phyloP scores from a whole-genome alignment of 495 filamentous ascomycete genomes.

The Hyaloscypha bicolor region DNA sequence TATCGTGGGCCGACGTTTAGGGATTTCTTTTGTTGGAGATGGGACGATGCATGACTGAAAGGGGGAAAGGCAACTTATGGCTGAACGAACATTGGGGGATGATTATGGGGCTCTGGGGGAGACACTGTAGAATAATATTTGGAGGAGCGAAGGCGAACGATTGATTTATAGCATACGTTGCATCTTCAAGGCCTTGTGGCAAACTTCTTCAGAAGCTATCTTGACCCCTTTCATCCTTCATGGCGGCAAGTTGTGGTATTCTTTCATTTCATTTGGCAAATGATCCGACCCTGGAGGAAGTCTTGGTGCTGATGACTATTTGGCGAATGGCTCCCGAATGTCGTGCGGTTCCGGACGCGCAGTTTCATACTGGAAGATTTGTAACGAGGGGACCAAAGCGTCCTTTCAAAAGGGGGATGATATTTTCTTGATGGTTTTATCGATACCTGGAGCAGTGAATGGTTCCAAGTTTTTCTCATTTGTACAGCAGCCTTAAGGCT shows the following conservation, averaged over 20 bases:
- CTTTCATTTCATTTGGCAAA: no score
- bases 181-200: neutral
- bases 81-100: neutral
- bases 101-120: neutral
- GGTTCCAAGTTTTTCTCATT: no score
- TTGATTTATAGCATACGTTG: neutral
- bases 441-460: no score
- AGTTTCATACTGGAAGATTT: no score
- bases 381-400: no score
- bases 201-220: neutral
- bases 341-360: no score
- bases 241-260: neutral
- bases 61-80: neutral
- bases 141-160: neutral
- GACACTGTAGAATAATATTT: neutral
- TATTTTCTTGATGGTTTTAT: no score
- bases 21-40: conserved; percentile 16
- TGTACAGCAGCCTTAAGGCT: no score
- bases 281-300: no score
- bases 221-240: neutral
- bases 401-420: no score
- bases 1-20: neutral
- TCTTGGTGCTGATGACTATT: no score
- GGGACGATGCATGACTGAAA: neutral
- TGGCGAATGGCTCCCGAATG: no score